Evolutionary conservation across 2,329 filamentous ascomycete species (phyloP).

Genomic region (Colletotrichum endophyticum): DNA sequence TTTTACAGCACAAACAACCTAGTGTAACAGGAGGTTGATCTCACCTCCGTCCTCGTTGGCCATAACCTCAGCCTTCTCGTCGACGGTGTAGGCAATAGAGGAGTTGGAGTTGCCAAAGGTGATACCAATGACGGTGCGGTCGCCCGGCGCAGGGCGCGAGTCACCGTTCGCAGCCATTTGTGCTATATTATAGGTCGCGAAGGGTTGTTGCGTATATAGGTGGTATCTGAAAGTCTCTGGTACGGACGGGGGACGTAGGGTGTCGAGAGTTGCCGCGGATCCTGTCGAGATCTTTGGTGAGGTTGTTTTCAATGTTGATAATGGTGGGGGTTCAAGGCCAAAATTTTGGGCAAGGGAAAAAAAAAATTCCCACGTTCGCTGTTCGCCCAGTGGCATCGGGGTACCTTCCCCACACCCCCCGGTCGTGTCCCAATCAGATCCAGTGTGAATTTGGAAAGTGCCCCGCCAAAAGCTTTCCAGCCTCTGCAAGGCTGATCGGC

Average conservation of each 20-base stretch:
- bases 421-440: slow-evolving; percentile 13
- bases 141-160: slow-evolving; percentile 54
- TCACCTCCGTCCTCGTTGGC: slow-evolving; percentile 94
- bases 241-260: neutral
- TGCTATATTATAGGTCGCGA: slow-evolving; percentile 18
- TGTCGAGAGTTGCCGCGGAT: neutral
- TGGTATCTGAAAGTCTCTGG: neutral
- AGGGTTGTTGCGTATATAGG: neutral
- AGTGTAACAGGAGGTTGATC: slow-evolving; percentile 43
- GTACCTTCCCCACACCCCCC: neutral
- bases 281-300: slow-evolving; percentile 4
- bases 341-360: slow-evolving; percentile 16
- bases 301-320: slow-evolving; percentile 14
- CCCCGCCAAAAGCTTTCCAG: slow-evolving; percentile 25
- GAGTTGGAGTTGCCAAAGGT: slow-evolving; percentile 98
- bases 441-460: neutral
- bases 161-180: slow-evolving; percentile 53
- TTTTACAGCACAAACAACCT: neutral
- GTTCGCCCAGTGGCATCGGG: neutral
- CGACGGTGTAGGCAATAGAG: slow-evolving; percentile 91
- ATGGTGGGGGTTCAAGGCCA: slow-evolving; percentile 21
- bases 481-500: slow-evolving; percentile 18
- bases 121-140: slow-evolving; percentile 85
- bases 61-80: slow-evolving; percentile 97
- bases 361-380: slow-evolving; percentile 16